phyloP scores from a whole-genome alignment of 73 alveolate species.

The Tetrahymena elliotti region DNA sequence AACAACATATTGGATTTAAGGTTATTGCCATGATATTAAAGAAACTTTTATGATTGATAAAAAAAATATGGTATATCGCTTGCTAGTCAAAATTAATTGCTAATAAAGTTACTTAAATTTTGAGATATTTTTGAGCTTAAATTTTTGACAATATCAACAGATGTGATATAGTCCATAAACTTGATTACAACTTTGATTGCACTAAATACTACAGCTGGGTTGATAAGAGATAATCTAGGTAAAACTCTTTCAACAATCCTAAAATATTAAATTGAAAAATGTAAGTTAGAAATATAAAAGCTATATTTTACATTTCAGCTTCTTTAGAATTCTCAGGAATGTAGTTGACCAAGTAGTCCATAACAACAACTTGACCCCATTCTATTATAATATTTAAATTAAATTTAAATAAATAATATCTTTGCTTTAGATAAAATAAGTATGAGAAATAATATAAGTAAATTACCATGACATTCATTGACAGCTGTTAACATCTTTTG shows the following conservation, averaged over 20 bases:
- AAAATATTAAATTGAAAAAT: background rate
- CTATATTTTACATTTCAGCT: conserved; percentile 32
- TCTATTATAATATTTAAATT: conserved; percentile 19
- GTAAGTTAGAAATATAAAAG: background rate
- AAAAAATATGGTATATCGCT: background rate
- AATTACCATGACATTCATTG: conserved; percentile 40
- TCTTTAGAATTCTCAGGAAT: conserved; percentile 51
- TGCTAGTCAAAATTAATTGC: background rate
- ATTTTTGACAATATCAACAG: conserved; percentile 76
- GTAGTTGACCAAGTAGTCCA: conserved; percentile 74
- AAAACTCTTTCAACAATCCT: conserved; percentile 69
- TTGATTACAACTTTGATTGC: conserved; percentile 81
- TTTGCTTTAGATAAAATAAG: no score
- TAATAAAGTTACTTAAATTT: background rate
- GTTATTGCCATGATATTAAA: conserved; percentile 68
- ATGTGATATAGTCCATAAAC: conserved; percentile 70
- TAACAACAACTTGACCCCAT: conserved; percentile 89
- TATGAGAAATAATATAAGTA: no score
- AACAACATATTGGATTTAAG: conserved; percentile 83
- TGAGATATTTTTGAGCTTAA: conserved; percentile 74
- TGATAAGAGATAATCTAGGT: conserved; percentile 76
- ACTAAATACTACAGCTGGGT: conserved; percentile 83
- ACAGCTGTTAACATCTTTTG: conserved; percentile 56
- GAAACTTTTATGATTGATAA: conserved; percentile 58
- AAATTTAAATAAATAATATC: background rate